These are phyloP conservation scores for Clavispora asparagi DNA, from an alignment of 805 yeast species.

Conservation along the genomic window DNA sequence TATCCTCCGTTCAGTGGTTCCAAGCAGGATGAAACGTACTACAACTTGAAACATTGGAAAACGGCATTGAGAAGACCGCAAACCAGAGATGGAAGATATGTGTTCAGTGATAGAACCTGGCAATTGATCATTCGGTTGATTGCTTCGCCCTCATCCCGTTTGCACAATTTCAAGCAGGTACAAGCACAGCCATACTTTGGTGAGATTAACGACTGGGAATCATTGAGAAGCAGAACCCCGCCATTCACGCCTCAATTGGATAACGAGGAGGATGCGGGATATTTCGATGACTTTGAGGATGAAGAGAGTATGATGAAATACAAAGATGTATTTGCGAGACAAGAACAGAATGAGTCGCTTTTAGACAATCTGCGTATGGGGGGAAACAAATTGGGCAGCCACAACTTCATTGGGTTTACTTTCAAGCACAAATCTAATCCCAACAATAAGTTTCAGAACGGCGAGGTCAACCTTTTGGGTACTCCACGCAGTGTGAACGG, in stretches of 20 bases:
- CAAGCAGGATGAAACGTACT: constrained; percentile 89
- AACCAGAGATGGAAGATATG: constrained; percentile 84
- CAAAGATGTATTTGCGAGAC: constrained; percentile 93
- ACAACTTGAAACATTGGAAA: constrained; percentile 90
- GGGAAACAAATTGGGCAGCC: constrained; percentile 42
- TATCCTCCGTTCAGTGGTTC: constrained; percentile 97
- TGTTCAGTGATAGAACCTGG: constrained; percentile 97
- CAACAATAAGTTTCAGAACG: constrained; percentile 39
- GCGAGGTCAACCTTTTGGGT: constrained; percentile 33
- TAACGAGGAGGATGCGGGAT: constrained; percentile 97
- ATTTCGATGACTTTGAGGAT: constrained; percentile 94
- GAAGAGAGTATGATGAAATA: constrained; percentile 97
- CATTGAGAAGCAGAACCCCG: constrained; percentile 66
- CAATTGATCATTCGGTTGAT: constrained; percentile 72
- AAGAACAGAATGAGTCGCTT: constrained; percentile 74
- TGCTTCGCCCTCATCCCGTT: constrained; percentile 70
- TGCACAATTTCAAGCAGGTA: constrained; percentile 77
- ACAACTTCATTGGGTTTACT: constrained; percentile 88
- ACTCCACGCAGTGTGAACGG: constrained; percentile 11
- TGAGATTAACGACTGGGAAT: constrained; percentile 70
- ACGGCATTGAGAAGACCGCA: constrained; percentile 84
- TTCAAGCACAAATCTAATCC: constrained; percentile 77
- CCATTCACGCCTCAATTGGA: constrained; percentile 97
- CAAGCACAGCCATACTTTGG: constrained; percentile 74
- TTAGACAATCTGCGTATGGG: constrained; percentile 51